phyloP scores from a whole-genome alignment of 768 basidiomycete species.

The Dioszegia hungarica region DNA sequence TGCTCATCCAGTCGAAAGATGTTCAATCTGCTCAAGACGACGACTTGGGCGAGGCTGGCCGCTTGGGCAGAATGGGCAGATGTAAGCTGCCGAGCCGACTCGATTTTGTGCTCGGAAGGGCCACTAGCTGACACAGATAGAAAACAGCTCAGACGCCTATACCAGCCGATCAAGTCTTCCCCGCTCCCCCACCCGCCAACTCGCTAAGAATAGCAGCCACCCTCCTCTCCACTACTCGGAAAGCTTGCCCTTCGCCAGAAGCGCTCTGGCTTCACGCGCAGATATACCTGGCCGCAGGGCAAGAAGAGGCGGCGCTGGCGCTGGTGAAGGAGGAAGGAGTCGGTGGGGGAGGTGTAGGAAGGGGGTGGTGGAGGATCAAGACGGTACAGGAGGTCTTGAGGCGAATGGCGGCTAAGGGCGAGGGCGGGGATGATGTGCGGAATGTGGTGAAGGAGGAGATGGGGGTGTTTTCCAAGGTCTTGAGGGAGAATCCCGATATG shows the following conservation, averaged over 20 bases:
- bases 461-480: slow-evolving; percentile 5
- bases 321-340: slow-evolving; percentile 10
- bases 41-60: slow-evolving; percentile 30
- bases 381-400: slow-evolving; percentile 13
- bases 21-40: slow-evolving; percentile 29
- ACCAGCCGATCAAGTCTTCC: slow-evolving; percentile 9
- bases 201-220: slow-evolving; percentile 6
- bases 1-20: slow-evolving; percentile 27
- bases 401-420: background rate
- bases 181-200: slow-evolving; percentile 9
- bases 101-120: background rate
- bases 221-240: slow-evolving; percentile 7
- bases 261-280: slow-evolving; percentile 34
- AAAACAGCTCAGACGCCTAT: background rate
- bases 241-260: slow-evolving; percentile 21
- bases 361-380: slow-evolving; percentile 7
- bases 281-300: slow-evolving; percentile 21
- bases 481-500: slow-evolving; percentile 15
- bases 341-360: background rate
- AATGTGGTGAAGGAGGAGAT: slow-evolving; percentile 10
- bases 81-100: slow-evolving; percentile 15
- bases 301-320: slow-evolving; percentile 13
- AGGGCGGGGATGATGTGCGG: background rate
- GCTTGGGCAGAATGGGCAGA: slow-evolving; percentile 37
- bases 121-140: background rate